A percentile compares a stretch with the other conserved stretches of the same genome.
Conservation (phyloP, 2,329 filamentous ascomycete genomes). For the Penicillium sp. region DNA sequence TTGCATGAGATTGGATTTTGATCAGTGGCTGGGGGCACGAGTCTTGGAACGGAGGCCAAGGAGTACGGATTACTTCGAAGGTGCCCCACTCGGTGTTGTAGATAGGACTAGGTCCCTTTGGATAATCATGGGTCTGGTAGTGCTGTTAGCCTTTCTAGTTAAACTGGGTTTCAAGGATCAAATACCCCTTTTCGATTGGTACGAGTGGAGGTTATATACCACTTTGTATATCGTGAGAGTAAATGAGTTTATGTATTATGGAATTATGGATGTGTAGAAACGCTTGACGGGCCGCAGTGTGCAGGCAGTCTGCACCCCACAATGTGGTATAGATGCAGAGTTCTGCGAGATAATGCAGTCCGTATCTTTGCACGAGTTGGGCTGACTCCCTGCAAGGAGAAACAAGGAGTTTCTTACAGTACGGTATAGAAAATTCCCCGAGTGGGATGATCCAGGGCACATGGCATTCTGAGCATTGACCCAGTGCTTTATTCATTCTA, state of each 20-base stretch:
- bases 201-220: too few relatives aligned
- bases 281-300: not conserved
- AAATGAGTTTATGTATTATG: not conserved
- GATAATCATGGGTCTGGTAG: not conserved
- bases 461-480: constrained; percentile 10
- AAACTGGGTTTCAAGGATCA: not conserved
- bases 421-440: constrained; percentile 7
- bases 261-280: not conserved
- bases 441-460: not conserved
- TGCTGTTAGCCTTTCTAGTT: not conserved
- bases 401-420: constrained; percentile 14
- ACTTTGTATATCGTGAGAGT: not conserved
- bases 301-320: constrained; percentile 16
- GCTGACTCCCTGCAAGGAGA: not conserved
- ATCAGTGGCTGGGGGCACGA: constrained; percentile 1
- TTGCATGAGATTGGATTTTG: constrained; percentile 16
- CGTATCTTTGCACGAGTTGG: constrained; percentile 5
- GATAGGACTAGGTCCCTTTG: not conserved
- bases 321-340: constrained; percentile 2
- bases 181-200: not conserved
- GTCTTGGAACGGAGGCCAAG: not conserved
- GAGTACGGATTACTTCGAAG: not conserved
- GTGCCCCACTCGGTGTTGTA: not conserved
- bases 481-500: not conserved
- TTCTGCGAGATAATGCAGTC: constrained; percentile 20